These are phyloP conservation scores for Pelargonium myrrhifolium DNA, from an alignment of 441 rosid species.

Conservation along the genomic window DNA sequence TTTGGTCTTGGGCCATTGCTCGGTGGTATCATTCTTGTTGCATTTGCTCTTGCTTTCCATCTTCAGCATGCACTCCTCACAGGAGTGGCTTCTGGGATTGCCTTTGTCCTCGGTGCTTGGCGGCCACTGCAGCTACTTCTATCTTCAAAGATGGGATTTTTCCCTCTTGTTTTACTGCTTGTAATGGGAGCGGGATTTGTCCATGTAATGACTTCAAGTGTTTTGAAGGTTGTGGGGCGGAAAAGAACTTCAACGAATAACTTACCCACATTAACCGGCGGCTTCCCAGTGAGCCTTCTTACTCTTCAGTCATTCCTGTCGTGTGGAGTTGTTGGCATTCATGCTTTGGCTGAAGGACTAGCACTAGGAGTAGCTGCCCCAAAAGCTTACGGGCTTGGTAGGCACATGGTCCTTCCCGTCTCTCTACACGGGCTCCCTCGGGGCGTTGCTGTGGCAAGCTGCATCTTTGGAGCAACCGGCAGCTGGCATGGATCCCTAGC, in stretches of 20 bases:
- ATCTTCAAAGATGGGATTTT: constrained; percentile 69
- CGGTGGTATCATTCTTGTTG: constrained; percentile 70
- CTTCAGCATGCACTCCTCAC: constrained; percentile 88
- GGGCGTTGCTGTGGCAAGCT: constrained; percentile 99
- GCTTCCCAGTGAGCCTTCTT: constrained; percentile 60
- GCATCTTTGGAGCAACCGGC: constrained; percentile 79
- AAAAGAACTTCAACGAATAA: constrained; percentile 49
- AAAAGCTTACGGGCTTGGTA: constrained; percentile 85
- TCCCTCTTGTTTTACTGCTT: constrained; percentile 48
- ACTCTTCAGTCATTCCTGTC: constrained; percentile 87
- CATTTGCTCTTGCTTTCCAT: constrained; percentile 63
- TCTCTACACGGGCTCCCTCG: constrained; percentile 91
- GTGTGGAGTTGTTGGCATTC: constrained; percentile 79
- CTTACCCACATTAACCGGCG: constrained; percentile 42
- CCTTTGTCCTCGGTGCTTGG: constrained; percentile 83
- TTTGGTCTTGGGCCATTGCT: constrained; percentile 95
- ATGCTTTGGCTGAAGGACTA: constrained; percentile 94
- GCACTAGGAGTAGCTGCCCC: constrained; percentile 98
- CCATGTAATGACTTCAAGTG: constrained; percentile 46
- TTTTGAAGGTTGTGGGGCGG: constrained; percentile 41
- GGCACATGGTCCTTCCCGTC: constrained; percentile 95
- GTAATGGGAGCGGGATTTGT: constrained; percentile 48
- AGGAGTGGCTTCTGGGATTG: constrained; percentile 94
- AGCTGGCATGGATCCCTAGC: constrained; percentile 89
- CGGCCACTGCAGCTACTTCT: constrained; percentile 77